A percentile compares a stretch with the other conserved stretches of the same genome.
These are phyloP conservation scores for Stephanodiscus minutulus DNA, from an alignment of 108 stramenopile species.

Conservation along the genomic window DNA sequence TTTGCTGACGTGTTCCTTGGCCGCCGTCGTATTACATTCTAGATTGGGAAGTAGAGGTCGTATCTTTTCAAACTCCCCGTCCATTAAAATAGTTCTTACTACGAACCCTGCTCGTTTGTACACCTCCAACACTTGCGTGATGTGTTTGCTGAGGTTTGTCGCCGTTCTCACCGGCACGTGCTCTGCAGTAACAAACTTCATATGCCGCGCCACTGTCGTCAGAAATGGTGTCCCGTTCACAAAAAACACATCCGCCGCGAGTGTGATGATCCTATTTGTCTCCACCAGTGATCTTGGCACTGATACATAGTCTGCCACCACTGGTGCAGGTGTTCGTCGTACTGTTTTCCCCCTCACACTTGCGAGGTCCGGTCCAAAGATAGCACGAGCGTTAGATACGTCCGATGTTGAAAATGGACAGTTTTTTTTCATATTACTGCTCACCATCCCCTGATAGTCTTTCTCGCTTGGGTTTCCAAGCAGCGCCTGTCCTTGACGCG, in stretches of 20 bases:
- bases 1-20: conserved; percentile 23
- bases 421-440: conserved; percentile 18
- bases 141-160: conserved; percentile 16
- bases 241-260: conserved; percentile 20
- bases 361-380: conserved; percentile 41
- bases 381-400: conserved; percentile 13
- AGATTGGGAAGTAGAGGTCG: neutral
- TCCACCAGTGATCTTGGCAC: conserved; percentile 30
- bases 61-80: neutral
- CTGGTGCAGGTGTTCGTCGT: conserved; percentile 10
- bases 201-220: conserved; percentile 18
- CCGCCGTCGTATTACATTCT: conserved; percentile 21
- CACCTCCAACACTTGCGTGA: neutral
- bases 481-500: no score
- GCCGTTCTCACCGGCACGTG: conserved; percentile 20
- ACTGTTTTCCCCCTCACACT: conserved; percentile 36
- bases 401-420: conserved; percentile 26
- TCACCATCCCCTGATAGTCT: conserved; percentile 22
- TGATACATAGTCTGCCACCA: conserved; percentile 8
- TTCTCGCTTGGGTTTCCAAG: no score
- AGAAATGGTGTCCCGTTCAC: no score
- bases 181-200: conserved; percentile 43
- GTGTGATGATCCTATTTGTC: conserved; percentile 20
- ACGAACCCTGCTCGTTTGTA: neutral
- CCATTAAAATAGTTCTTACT: neutral